phyloP scores from a whole-genome alignment of 208 protist genomes.

The Crithidia thermophila region DNA sequence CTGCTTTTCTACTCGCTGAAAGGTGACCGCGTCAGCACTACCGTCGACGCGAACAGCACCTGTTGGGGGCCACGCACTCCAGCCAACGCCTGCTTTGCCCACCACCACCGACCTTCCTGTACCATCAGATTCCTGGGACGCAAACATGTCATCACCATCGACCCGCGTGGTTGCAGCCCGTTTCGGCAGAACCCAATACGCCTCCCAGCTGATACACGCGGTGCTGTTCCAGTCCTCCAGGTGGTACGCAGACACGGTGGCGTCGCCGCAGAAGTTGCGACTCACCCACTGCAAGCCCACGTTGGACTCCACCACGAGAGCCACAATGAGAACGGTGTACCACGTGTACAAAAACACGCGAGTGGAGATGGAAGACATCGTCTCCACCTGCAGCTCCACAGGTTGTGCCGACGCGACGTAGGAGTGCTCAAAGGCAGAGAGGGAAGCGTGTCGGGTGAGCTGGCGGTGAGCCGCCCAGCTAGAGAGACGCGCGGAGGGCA shows the following conservation, averaged over 20 bases:
- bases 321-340: conserved; percentile 64
- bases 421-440: not conserved
- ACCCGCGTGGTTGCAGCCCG: not conserved
- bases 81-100: too few relatives aligned
- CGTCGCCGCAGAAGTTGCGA: conserved; percentile 56
- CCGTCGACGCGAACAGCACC: too few relatives aligned
- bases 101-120: too few relatives aligned
- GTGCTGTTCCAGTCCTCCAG: conserved; percentile 62
- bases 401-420: not conserved
- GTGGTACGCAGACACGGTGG: conserved; percentile 39
- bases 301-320: conserved; percentile 59
- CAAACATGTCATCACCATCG: not conserved
- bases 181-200: conserved; percentile 25
- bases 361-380: conserved; percentile 54
- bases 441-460: not conserved
- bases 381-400: conserved; percentile 77
- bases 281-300: conserved; percentile 69
- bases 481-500: not conserved
- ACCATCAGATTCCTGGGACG: too few relatives aligned
- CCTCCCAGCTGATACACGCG: conserved; percentile 29
- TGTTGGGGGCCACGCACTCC: too few relatives aligned
- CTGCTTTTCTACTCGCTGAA: too few relatives aligned
- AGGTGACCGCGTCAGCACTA: too few relatives aligned
- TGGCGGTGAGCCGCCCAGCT: conserved; percentile 1
- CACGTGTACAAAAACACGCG: conserved; percentile 68